Base-by-base conservation (phyloP, 352 stramenopile species). In the Phytophthora tubulina region DNA sequence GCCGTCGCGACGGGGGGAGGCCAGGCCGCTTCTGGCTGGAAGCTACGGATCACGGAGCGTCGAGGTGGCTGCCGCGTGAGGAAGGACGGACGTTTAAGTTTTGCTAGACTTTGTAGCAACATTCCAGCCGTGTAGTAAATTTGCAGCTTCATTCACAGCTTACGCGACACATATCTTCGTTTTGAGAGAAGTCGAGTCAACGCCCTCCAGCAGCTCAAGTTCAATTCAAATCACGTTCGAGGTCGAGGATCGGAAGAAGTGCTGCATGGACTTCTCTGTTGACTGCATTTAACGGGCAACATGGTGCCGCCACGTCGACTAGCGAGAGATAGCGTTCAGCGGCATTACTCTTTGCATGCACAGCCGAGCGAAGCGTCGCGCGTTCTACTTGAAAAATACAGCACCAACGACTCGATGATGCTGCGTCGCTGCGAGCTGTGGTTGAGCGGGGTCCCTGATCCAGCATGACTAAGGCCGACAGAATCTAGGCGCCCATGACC, bases 21-120 rank as follows among this genome's bases (percentile, higher is more conserved):
- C 36, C n/a, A 49, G 36, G n/a, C n/a, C 54, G 15, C 39, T 72
- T 31, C 50, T 72, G 32, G 6, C 35, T 1, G 15, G 5, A 2
- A 52, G 33, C 27, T 73, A 73, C 41, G 65, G 65, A 0, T 67
- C 50, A 9, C 42, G 49, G 27, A 35, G 49, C 21, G 41, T 63
- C 7, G 27, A 60, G 42, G 65, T 73, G 13, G 35, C 65, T 42
- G 59, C 60, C 4, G 48, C 36, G 27, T 60, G 38, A 60, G 30
- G 17, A 31, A 51, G 38, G 15, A 31, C n/a, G 14, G 35, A n/a
- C 52, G n/a, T 33, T 6, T 45, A 58, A 55, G 51, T 35, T 45
- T 45, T 13, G 21, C 52, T 59, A 46, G n/a, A n/a, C 52, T 27
- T 27, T 27, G 21, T 42, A 58, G 51, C 51, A 58, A 58, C 15